Evolutionary conservation across 1,139 yeast species (phyloP), one percentile per base, ranked within the genome.

Genomic region (Meyerozyma athensensis): DNA sequence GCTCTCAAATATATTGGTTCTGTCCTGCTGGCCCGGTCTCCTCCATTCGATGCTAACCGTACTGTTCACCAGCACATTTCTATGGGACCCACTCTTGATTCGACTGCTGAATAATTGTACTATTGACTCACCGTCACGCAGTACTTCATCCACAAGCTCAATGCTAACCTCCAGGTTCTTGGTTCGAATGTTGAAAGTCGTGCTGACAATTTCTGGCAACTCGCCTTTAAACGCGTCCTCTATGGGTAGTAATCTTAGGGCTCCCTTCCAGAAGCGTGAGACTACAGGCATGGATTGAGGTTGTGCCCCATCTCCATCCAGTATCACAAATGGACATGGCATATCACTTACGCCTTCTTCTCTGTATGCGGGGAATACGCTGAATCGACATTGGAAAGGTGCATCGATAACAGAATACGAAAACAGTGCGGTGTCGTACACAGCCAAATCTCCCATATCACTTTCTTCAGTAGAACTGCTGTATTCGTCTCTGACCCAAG

Each of bases 241-340:
- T 4, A n/a, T 17, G 7, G 28, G 28, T 24, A 13, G 16, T 4
- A 67, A 36, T 0, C 42, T 33, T 3, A 61, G 43, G 30, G 59
- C 61, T 5, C 65, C 68, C 30, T 57, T 47, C 84, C 84, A 78
- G 7, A 58, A 45, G 38, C 84, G 57, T 3, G 66, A 54, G 4
- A 74, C 71, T 30, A 65, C 59, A 0, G 81, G 79, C 55, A 65
- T 54, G 5, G 65, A 51, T 4, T 49, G 37, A 10, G 53, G 52
- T 4, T 43, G 38, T 14, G 41, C 48, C 3, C 40, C 30, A 7
- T 43, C 44, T 6, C 43, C 49, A 6, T 47, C 42, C 3, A 42
- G 23, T 16, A 64, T 36, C 3, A 66, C 46, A 40, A 75, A 73
- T 1, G 76, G 68, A 9, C 65, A 64, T 0, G 79, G 77, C 54